Base-by-base conservation (phyloP, 305 asterid genomes). In the Fraxinus albicans region DNA sequence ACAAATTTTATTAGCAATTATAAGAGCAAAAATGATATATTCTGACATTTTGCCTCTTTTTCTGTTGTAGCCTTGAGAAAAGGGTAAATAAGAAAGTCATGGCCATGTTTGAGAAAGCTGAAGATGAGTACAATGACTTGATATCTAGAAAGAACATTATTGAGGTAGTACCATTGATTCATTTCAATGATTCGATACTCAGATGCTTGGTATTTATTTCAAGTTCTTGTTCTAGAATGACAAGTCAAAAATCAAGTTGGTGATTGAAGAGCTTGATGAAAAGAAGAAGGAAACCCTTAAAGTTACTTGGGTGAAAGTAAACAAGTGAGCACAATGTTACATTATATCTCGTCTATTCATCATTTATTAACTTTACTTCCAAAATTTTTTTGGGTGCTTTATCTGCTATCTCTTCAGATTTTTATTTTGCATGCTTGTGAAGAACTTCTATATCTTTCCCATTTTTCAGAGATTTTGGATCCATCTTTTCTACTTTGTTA, bases 71-170 rank as follows among this genome's bases (percentile, higher is more conserved):
- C 80, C 97, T 96, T 76, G 99, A 96, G 94, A 96, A 94, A 89
- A 92, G 99, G 86, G 98, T 96, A 82, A 96, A 96, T 84, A 96
- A 96, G 90, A 96, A 96, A 86, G 99, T 96, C 83, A 94, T 92
- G 95, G 90, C 99, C 34, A 96, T 96, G 99, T 96, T 96, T 87
- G 99, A 96, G 90, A 94, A 94, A 85, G 99, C 99, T 82, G 98
- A 94, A 89, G 99, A 96, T 78, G 99, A 96, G 88, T 96, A 93
- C 88, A 93, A 90, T 60, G 98, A 92, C 88, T 90, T 96, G 91
- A 87, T 96, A 83, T 92, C 97, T 63, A 96, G 90, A 87, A 96
- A 96, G 95, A 94, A 94, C 88, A 94, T 96, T 72, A 96, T 96
- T 42, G 98, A 94, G 98, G 98, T 96, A 84, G 92, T 77, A 47